phyloP scores from a whole-genome alignment of 1,284 basidiomycete genomes.

The Apiotrichum sp. region DNA sequence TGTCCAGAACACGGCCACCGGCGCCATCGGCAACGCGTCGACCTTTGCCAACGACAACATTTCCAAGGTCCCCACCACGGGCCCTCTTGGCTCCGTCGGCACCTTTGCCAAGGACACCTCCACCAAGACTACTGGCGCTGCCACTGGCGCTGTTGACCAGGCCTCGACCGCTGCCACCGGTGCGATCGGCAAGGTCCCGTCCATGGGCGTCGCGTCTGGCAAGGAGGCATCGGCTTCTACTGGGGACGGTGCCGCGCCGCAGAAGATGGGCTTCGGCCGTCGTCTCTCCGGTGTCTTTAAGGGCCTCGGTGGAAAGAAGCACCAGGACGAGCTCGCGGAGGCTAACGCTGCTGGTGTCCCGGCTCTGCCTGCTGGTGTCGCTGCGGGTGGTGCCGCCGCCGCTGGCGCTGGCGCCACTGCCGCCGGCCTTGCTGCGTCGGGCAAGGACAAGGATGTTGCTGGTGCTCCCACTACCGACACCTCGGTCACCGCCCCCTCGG shows the following conservation, averaged over 20 bases:
- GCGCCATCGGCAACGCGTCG: slow-evolving; percentile 1
- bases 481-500: not conserved
- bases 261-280: slow-evolving; percentile 1
- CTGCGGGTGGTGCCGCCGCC: not conserved
- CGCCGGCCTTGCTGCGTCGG: not conserved
- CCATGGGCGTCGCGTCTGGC: not conserved
- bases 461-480: not conserved
- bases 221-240: not conserved
- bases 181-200: not conserved
- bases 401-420: not conserved
- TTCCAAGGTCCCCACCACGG: not conserved
- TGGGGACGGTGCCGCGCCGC: not conserved
- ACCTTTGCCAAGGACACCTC: slow-evolving; percentile 2
- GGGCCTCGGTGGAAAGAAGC: slow-evolving; percentile 2
- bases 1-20: not conserved
- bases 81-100: not conserved
- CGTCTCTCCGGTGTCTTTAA: slow-evolving; percentile 4
- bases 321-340: not conserved
- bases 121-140: slow-evolving; percentile 8
- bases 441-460: not conserved
- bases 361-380: not conserved
- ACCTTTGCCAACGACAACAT: slow-evolving; percentile 2
- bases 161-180: not conserved
- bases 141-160: slow-evolving; percentile 7
- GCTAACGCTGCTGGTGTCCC: no score